Conservation (phyloP, 176 grass and related monocot species). For the Musa troglodytarum region DNA sequence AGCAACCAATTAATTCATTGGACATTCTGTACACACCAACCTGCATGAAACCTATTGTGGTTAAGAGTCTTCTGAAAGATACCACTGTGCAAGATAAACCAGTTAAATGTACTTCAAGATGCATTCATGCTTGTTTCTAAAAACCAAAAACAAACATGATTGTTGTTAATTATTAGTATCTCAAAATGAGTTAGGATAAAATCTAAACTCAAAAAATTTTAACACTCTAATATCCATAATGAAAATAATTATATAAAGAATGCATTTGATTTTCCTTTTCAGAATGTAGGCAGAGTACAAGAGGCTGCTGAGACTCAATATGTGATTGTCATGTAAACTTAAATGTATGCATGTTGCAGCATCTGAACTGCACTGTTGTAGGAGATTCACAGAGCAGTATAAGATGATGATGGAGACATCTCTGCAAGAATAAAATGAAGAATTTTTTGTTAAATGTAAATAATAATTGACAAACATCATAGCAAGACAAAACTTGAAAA, state of each 20-base stretch:
- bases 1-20: constrained; percentile 80
- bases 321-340: not conserved
- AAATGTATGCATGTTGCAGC: not conserved
- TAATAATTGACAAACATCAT: too few relatives aligned
- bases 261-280: not conserved
- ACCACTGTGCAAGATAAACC: not conserved
- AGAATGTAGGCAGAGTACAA: not conserved
- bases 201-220: not conserved
- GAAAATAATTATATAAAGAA: not conserved
- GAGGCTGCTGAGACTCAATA: not conserved
- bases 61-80: constrained; percentile 5
- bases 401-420: too few relatives aligned
- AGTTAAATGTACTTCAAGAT: not conserved
- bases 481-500: too few relatives aligned
- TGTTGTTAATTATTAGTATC: too few relatives aligned
- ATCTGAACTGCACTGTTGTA: not conserved
- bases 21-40: constrained; percentile 98
- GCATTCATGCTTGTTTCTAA: not conserved
- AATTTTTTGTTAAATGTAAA: too few relatives aligned
- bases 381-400: too few relatives aligned
- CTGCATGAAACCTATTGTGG: constrained; percentile 30
- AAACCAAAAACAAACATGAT: too few relatives aligned
- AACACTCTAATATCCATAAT: not conserved
- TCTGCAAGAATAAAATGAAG: too few relatives aligned
- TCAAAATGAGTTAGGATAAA: too few relatives aligned